These are phyloP conservation scores for Mallotus japonicus DNA, from an alignment of 441 rosid genomes.

Conservation along the genomic window DNA sequence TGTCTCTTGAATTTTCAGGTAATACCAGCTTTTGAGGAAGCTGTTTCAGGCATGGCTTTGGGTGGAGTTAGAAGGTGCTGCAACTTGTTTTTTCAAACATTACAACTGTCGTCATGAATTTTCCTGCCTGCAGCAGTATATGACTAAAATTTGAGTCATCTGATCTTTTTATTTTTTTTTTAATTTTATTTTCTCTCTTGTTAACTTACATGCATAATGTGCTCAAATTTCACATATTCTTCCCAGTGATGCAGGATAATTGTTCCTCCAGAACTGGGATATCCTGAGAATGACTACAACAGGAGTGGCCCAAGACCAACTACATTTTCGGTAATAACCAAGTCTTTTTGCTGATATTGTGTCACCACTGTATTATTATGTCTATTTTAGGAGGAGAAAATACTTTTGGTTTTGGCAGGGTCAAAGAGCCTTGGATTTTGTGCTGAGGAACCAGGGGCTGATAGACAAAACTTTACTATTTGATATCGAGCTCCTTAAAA, in stretches of 20 bases:
- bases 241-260: conserved; percentile 75
- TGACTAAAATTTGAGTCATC: not conserved
- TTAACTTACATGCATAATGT: not conserved
- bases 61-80: conserved; percentile 91
- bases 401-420: conserved; percentile 52
- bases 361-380: not conserved
- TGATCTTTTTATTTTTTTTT: not conserved
- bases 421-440: conserved; percentile 93
- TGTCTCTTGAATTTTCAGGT: conserved; percentile 51
- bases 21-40: conserved; percentile 96
- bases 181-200: not conserved
- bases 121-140: not conserved
- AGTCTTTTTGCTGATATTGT: conserved; percentile 3
- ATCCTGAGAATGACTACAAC: conserved; percentile 82
- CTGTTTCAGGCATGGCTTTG: conserved; percentile 83
- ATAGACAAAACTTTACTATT: conserved; percentile 93
- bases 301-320: conserved; percentile 78
- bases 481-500: conserved; percentile 88
- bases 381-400: not conserved
- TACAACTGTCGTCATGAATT: not conserved
- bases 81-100: conserved; percentile 25
- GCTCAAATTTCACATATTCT: conserved; percentile 29
- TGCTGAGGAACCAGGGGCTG: conserved; percentile 87
- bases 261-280: conserved; percentile 95
- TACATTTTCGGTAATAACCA: conserved; percentile 71